Percentiles rank a stretch among this genome's conserved stretches.
These are phyloP conservation scores for Scheffersomyces stambukii DNA, from an alignment of 1,139 yeast genomes.

Conservation along the genomic window DNA sequence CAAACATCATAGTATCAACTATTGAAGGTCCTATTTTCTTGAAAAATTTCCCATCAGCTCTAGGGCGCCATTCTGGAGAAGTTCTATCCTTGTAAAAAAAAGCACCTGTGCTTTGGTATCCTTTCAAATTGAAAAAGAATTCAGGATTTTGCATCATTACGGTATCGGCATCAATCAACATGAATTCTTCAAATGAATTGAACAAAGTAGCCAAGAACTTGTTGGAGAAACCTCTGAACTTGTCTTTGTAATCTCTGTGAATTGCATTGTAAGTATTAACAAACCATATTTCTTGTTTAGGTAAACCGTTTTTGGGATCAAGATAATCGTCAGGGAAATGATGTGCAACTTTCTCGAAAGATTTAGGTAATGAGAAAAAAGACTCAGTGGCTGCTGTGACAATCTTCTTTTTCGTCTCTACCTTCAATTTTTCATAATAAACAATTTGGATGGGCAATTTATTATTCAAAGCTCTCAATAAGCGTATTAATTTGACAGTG, in stretches of 20 bases:
- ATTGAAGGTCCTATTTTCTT: conserved; percentile 35
- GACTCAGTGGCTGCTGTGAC: conserved; percentile 22
- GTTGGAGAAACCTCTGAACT: conserved; percentile 40
- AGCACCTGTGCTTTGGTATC: conserved; percentile 37
- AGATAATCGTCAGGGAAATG: conserved; percentile 22
- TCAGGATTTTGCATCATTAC: conserved; percentile 36
- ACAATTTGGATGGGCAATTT: conserved; percentile 35
- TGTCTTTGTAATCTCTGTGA: conserved; percentile 17
- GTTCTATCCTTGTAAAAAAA: conserved; percentile 47
- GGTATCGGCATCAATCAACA: conserved; percentile 50
- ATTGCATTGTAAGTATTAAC: conserved; percentile 37
- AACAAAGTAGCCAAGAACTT: conserved; percentile 48
- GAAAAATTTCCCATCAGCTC: conserved; percentile 27
- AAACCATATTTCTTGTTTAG: conserved; percentile 40
- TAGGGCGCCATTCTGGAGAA: conserved; percentile 28
- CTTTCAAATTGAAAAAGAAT: conserved; percentile 33
- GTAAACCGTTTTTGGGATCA: conserved; percentile 22
- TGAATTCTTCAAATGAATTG: conserved; percentile 47
- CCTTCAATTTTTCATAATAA: conserved; percentile 19
- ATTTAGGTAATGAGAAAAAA: conserved; percentile 21
- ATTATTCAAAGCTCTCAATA: conserved; percentile 28
- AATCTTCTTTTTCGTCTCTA: conserved; percentile 19
- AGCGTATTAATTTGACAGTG: conserved; percentile 23
- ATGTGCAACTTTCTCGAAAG: conserved; percentile 16
- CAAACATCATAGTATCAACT: conserved; percentile 30